A percentile compares a stretch with the other conserved stretches of the same genome.
These are phyloP conservation scores for Wickerhamomyces bisporus DNA, from an alignment of 805 yeast species.

Conservation along the genomic window DNA sequence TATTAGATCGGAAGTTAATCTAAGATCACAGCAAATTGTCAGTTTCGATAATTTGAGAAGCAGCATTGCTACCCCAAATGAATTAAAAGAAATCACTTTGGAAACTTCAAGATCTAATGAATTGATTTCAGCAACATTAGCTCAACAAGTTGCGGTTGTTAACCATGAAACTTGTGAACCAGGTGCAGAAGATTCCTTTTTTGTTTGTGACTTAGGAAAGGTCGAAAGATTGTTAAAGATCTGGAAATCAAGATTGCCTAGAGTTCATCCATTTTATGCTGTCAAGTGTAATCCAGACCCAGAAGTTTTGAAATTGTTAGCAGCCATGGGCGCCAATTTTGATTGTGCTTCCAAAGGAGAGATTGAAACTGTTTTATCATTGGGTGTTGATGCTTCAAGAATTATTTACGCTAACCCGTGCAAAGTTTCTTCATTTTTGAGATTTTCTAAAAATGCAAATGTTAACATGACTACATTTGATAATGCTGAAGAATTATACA, in stretches of 20 bases:
- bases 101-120: conserved; percentile 29
- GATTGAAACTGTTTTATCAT: conserved; percentile 56
- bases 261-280: conserved; percentile 85
- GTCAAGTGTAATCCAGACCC: conserved; percentile 86
- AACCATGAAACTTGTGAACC: conserved; percentile 58
- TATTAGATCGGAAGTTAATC: neutral
- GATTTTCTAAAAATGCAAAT: conserved; percentile 54
- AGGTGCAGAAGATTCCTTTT: conserved; percentile 83
- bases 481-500: conserved; percentile 76
- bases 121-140: conserved; percentile 36
- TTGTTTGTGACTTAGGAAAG: conserved; percentile 79
- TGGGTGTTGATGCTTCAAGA: conserved; percentile 60
- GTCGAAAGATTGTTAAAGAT: conserved; percentile 53
- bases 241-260: conserved; percentile 66
- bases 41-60: neutral
- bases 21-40: neutral
- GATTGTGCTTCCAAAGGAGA: conserved; percentile 93
- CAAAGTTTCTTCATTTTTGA: conserved; percentile 76
- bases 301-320: conserved; percentile 52
- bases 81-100: conserved; percentile 6
- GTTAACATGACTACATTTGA: conserved; percentile 84
- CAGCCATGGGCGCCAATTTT: conserved; percentile 64
- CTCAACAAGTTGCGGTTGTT: conserved; percentile 35
- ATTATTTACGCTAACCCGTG: conserved; percentile 94
- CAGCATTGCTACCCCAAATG: neutral